Evolutionary conservation across 1,284 basidiomycete genomes (phyloP).

Genomic region (Apiotrichum domesticum): DNA sequence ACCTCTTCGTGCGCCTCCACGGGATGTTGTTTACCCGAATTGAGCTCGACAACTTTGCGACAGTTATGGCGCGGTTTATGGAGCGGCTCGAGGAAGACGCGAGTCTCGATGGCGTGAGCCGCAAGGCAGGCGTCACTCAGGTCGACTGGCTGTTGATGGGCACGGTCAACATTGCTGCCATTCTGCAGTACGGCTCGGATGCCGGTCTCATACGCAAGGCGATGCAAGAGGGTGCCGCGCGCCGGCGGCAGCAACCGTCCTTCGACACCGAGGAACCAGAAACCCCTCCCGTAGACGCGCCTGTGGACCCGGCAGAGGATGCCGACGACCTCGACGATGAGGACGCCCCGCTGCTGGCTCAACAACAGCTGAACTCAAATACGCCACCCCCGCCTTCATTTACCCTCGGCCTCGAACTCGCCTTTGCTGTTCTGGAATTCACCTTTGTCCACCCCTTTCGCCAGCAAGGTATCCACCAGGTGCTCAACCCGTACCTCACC

Average conservation of each 20-base stretch:
- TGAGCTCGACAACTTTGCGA: slow-evolving; percentile 81
- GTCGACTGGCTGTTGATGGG: slow-evolving; percentile 97
- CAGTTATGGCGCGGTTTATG: slow-evolving; percentile 73
- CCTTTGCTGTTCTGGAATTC: slow-evolving; percentile 70
- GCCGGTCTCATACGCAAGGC: slow-evolving; percentile 62
- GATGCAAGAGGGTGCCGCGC: slow-evolving; percentile 39
- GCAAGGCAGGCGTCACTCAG: slow-evolving; percentile 54
- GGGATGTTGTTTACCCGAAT: slow-evolving; percentile 95
- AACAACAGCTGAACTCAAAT: slow-evolving; percentile 15
- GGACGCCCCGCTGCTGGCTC: neutral
- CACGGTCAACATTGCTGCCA: slow-evolving; percentile 67
- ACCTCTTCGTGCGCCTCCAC: slow-evolving; percentile 85
- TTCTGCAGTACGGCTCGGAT: slow-evolving; percentile 83
- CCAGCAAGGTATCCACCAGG: slow-evolving; percentile 56
- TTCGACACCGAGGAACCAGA: slow-evolving; percentile 45
- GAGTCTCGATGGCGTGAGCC: slow-evolving; percentile 53
- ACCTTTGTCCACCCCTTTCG: slow-evolving; percentile 59
- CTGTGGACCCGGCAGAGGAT: neutral
- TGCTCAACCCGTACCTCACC: slow-evolving; percentile 80
- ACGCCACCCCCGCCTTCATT: slow-evolving; percentile 57
- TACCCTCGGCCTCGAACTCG: slow-evolving; percentile 66
- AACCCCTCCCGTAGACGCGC: neutral
- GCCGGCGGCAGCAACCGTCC: slow-evolving; percentile 52
- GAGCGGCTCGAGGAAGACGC: slow-evolving; percentile 67
- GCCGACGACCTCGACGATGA: slow-evolving; percentile 10